Percentiles rank a stretch among this genome's conserved stretches.
Conservation (phyloP, 441 rosid species). For the Populus hybrid region DNA sequence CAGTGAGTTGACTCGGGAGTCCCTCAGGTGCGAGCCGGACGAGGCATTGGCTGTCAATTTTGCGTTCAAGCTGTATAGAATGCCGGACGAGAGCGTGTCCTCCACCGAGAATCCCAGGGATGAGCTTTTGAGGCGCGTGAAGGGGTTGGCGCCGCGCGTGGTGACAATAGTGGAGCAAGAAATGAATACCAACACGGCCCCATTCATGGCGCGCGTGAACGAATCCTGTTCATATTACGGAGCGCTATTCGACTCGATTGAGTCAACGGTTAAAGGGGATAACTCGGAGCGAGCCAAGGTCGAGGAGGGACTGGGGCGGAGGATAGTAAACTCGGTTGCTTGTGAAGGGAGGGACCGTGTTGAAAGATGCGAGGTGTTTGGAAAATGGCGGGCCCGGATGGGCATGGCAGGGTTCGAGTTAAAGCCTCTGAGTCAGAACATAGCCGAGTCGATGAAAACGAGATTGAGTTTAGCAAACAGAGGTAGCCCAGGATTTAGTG, state of each 20-base stretch:
- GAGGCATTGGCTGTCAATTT: conserved; percentile 73
- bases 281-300: conserved; percentile 46
- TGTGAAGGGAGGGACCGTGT: conserved; percentile 86
- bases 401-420: conserved; percentile 88
- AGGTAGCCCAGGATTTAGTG: conserved; percentile 70
- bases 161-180: conserved; percentile 90
- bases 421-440: conserved; percentile 45
- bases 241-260: conserved; percentile 75
- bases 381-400: conserved; percentile 97
- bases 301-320: conserved; percentile 69
- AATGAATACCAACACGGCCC: conserved; percentile 80
- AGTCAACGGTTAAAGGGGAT: conserved; percentile 45
- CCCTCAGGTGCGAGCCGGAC: conserved; percentile 67
- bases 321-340: conserved; percentile 68
- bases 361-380: conserved; percentile 95
- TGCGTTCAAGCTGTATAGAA: conserved; percentile 62
- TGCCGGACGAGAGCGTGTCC: conserved; percentile 88
- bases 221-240: conserved; percentile 65
- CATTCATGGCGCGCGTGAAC: conserved; percentile 60
- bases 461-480: conserved; percentile 44
- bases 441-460: conserved; percentile 58
- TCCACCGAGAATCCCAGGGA: conserved; percentile 81
- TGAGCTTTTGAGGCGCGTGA: conserved; percentile 87
- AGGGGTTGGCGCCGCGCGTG: conserved; percentile 61
- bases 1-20: conserved; percentile 56